A percentile compares a stretch with the other conserved stretches of the same genome.
Evolutionary conservation across 1,284 basidiomycete species (phyloP).

Genomic region (Trametes polyzona): DNA sequence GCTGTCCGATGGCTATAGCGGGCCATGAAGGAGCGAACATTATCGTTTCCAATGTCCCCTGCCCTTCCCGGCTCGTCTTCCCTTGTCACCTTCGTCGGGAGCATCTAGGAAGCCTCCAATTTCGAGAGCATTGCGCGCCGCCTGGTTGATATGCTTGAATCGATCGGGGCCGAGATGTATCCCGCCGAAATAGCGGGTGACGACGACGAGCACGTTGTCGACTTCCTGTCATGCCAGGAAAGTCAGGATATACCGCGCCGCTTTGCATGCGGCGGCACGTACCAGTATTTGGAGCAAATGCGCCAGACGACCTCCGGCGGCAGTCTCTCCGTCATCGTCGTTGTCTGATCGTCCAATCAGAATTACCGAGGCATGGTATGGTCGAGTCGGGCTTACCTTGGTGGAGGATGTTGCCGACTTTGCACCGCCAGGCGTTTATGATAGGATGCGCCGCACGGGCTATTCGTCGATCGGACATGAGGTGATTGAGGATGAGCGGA

Average conservation of each 20-base stretch:
- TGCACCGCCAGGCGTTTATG: slow-evolving; percentile 88
- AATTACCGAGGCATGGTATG: neutral
- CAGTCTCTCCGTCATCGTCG: slow-evolving; percentile 92
- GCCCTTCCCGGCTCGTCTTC: slow-evolving; percentile 17
- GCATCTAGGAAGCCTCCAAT: slow-evolving; percentile 76
- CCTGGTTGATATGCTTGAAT: slow-evolving; percentile 93
- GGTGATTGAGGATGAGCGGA: slow-evolving; percentile 68
- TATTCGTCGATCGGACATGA: slow-evolving; percentile 76
- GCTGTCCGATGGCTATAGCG: neutral
- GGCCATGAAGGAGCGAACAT: neutral
- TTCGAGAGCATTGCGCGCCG: slow-evolving; percentile 84
- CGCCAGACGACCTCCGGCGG: slow-evolving; percentile 85
- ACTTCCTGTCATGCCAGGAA: slow-evolving; percentile 70
- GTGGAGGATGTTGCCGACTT: slow-evolving; percentile 65
- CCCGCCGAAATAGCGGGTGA: slow-evolving; percentile 82
- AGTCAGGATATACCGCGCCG: too few relatives aligned
- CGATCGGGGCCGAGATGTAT: slow-evolving; percentile 85
- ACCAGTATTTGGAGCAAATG: slow-evolving; percentile 90
- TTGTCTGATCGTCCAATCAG: slow-evolving; percentile 62
- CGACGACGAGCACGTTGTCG: slow-evolving; percentile 83
- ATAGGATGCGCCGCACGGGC: slow-evolving; percentile 85
- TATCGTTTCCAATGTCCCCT: slow-evolving; percentile 7
- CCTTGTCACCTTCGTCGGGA: slow-evolving; percentile 17
- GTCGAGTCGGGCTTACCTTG: slow-evolving; percentile 66
- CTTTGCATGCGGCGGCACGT: too few relatives aligned